Base-by-base conservation (phyloP, 2,329 filamentous ascomycete genomes). In the Penicillium janthinellum region DNA sequence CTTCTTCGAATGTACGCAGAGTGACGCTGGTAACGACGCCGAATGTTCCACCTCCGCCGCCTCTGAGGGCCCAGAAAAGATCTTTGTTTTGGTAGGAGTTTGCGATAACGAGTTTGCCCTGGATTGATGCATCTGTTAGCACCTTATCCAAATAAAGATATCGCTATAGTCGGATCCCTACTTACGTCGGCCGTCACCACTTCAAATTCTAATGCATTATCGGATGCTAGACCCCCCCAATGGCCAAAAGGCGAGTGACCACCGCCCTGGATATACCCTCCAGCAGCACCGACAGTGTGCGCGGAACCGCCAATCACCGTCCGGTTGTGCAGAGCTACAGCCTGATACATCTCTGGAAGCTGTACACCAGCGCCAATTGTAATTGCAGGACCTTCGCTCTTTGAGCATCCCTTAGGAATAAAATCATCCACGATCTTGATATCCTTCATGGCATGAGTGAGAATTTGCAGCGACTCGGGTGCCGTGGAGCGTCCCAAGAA, bases 21-120 rank as follows among this genome's bases (percentile, higher is more conserved):
- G 78, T 80, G 38, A 76, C 78, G 28, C 71, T 73, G 8, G 77
- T 72, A 5, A 80, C 78, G n/a, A 81, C 70, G 39, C 79, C 78
- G 62, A 78, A 78, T 59, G 65, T 70, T 20, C 82, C 83, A 1
- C 84, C 85, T 3, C 85, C 85, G 5, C 84, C 84, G 8, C 82
- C 82, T 28, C 79, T 76, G 5, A 83, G 68, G 22, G 81, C 82
- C 77, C 78, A 82, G 69, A 82, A 84, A 1, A 84, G 71, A 56
- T 82, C 79, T 0, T 67, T 38, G 38, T 65, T 66, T 12, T 63
- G 56, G 35, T 66, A 62, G 2, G 51, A 47, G 58, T 70, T 61
- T 7, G 58, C 65, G 20, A 42, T 50, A 11, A 67, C 49, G 1
- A 65, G 49, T 1, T 34, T 44, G 11, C 66, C 65, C 61, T 53